Conservation (phyloP, 257 asterid genomes). For the Agastache rugosa region DNA sequence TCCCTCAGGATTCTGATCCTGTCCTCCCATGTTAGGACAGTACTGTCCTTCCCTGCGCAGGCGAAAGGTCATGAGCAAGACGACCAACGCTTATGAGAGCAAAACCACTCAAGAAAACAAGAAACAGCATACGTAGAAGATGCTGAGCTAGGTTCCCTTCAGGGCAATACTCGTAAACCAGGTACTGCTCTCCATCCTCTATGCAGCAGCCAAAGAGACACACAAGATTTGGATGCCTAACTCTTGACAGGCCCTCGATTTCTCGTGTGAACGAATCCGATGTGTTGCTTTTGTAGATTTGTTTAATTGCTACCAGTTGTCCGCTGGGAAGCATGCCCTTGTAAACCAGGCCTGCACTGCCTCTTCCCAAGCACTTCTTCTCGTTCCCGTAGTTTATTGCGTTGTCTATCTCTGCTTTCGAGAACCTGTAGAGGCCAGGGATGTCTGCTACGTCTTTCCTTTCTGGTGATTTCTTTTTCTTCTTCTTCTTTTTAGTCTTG, state of each 20-base stretch:
- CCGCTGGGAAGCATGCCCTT: conserved; percentile 86
- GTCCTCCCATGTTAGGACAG: conserved; percentile 61
- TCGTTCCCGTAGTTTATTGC: conserved; percentile 57
- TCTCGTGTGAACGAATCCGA: conserved; percentile 72
- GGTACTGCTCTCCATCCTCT: conserved; percentile 74
- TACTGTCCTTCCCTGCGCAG: conserved; percentile 59
- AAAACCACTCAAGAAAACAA: not conserved
- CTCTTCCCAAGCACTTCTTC: conserved; percentile 71
- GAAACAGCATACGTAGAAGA: conserved; percentile 55
- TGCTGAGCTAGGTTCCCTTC: conserved; percentile 78
- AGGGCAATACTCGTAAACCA: conserved; percentile 77
- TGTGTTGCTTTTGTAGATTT: conserved; percentile 65
- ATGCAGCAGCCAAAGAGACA: conserved; percentile 77
- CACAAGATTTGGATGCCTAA: conserved; percentile 79
- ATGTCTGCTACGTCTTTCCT: conserved; percentile 43
- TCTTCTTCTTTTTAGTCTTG: conserved; percentile 39
- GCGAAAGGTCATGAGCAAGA: not conserved
- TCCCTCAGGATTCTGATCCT: conserved; percentile 75
- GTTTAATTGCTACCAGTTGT: conserved; percentile 79
- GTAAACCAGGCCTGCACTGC: conserved; percentile 82
- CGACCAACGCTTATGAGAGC: not conserved
- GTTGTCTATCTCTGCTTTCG: conserved; percentile 68
- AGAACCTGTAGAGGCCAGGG: conserved; percentile 70
- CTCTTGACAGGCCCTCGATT: conserved; percentile 72
- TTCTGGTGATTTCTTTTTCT: conserved; percentile 42